Base-by-base conservation (phyloP, 192 early-diverging fungal species). In the Entomortierella chlamydospora region DNA sequence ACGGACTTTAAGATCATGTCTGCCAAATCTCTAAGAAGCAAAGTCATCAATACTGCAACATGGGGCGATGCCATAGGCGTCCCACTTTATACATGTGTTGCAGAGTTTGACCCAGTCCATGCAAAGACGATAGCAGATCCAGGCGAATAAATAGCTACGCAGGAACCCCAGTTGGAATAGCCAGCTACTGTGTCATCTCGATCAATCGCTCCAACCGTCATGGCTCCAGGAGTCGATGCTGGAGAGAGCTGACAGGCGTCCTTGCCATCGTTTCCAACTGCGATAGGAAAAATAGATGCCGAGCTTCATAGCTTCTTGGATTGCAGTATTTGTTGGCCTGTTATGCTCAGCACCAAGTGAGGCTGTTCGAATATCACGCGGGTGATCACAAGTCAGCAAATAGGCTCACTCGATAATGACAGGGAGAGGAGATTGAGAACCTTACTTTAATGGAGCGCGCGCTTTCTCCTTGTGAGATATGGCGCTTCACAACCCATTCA, bases 61-160 rank as follows among this genome's bases (percentile, higher is more conserved):
- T 92, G 93, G 28, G 94, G 94, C 22, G 85, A 83, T 29, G 94
- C 92, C 93, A 95, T 95, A 8, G 92, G 93, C 3, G 94, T 95
- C 26, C 94, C 94, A 30, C 90, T 91, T 53, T 91, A 64, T 6
- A 64, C 43, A 57, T 82, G 89, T 17, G 86, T 85, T 43, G 92
- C 89, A 61, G 83, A 83, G 29, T 72, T 67, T 12, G 83, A 86
- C 51, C 86, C 87, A 64, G 84, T 78, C 90, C 89, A 92, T n/a
- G 86, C 86, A 1, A 87, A 87, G 17, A 78, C 73, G 30, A 89
- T 88, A 42, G 69, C 61, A 0, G 83, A 81, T 13, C 88, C 87
- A 0, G 88, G 88, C 0, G 88, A 87, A 68, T 80, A 87, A 45
- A 88, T 78, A 34, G 84, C 85, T 22, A 88, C 87, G 63, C 89